phyloP scores from a whole-genome alignment of 140 eudicot genomes.

The Senecio squalidus region DNA sequence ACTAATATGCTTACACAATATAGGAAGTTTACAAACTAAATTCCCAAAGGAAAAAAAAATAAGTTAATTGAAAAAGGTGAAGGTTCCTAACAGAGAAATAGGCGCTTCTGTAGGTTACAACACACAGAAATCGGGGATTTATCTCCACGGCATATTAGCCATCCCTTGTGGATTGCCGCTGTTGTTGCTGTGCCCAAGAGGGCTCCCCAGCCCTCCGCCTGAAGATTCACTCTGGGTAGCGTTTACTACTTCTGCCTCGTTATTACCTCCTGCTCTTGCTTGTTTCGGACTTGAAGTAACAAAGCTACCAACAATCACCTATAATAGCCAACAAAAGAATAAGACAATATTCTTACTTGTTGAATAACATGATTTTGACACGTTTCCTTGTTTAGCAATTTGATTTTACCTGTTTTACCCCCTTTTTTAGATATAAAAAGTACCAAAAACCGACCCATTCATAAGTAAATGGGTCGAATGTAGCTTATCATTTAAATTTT shows the following conservation, averaged over 20 bases:
- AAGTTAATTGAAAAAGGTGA: neutral
- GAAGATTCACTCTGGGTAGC: conserved; percentile 35
- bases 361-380: no score
- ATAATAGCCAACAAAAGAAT: neutral
- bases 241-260: conserved; percentile 16
- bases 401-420: no score
- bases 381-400: no score
- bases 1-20: no score
- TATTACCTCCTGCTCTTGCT: conserved; percentile 2
- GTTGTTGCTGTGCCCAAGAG: conserved; percentile 27
- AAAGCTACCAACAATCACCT: conserved; percentile 51
- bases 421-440: no score
- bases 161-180: conserved; percentile 29
- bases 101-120: conserved; percentile 7
- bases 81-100: neutral
- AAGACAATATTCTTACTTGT: no score
- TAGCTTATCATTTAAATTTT: no score
- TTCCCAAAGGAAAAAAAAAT: neutral
- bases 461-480: no score
- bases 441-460: neutral
- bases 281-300: conserved; percentile 28
- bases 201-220: conserved; percentile 42
- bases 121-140: neutral
- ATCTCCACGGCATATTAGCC: conserved; percentile 37
- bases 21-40: neutral